Evolutionary conservation across 2,329 filamentous ascomycete species (phyloP), one percentile per base, ranked within the genome.

Genomic region (Stagonosporopsis tanaceti): DNA sequence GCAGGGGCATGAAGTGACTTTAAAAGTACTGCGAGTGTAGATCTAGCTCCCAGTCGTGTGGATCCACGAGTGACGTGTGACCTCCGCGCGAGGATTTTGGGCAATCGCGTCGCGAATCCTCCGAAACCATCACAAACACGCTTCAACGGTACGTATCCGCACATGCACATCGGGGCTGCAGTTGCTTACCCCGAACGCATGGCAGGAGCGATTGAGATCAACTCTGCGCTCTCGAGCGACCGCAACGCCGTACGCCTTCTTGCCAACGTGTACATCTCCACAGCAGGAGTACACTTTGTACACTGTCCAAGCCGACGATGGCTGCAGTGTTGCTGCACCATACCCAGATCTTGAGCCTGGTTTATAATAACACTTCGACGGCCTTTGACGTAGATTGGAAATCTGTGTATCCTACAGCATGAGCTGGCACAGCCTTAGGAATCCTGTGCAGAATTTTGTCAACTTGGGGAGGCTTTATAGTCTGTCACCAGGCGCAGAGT

Each of bases 401-500:
- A 8, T 34, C 14, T 24, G 17, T n/a, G 34, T 28, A 2, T 3
- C 32, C 20, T 35, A 22, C 30, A 25, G 42, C 25, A 55, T 55
- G 52, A 15, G n/a, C 34, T 28, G 30, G 20, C 11, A 30, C 2
- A 20, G 30, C 15, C 28, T 14, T 15, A 48, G 25, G n/a, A 44
- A 17, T 6, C 15, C 30, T 7, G 45, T 57, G 15, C 2, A 17
- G 2, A 61, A 63, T 47, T 44, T 24, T 39, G 61, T 66, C 44
- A 66, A 67, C 32, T 35, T 69, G 40, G 60, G 61, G 25, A 37
- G n/a, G 20, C 55, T 67, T 4, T 62, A 64, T 32, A 41, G 17
- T 1, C 32, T 15, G 20, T 20, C 20, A 20, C 20, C 20, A 20
- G 20, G 20, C 2, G 20, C 3, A 20, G 20, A 20, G 20, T 3